Evolutionary conservation across 2,329 filamentous ascomycete genomes (phyloP), one percentile per base, ranked within the genome.

Genomic region (Talaromyces sp.): DNA sequence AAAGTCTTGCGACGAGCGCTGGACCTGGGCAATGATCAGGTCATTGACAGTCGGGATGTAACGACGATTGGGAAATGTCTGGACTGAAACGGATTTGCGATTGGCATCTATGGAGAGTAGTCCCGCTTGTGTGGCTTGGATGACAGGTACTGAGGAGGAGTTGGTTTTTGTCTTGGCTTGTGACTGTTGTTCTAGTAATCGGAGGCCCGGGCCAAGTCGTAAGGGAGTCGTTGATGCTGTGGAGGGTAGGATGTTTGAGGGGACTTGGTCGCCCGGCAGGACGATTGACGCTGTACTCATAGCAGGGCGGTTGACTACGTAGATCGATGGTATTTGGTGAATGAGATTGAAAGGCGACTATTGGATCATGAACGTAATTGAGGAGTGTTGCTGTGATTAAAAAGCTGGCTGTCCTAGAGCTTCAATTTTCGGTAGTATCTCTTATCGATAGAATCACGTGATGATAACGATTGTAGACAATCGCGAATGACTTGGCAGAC

Each of bases 11-110:
- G 88, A 85, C 63, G 88, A 89, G 76, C 89, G 90, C 73, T 91
- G 87, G 70, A 98, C 84, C 69, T 91, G 93, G 66, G 92, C 93
- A 74, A 99, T 91, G 69, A 98, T 89, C 57, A 96, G 87, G 77
- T 99, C 95, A 74, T 90, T 89, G n/a, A 85, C 81, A 19, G 87
- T 85, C 13, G 95, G 92, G 41, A 87, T 83, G 74, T 98, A 99
- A 87, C 95, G 73, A 61, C 74, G 73, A 64, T 77, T 73, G 8
- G 77, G 70, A 62, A 78, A 75, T 31, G 76, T 70, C 43, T 76
- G 72, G 31, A 80, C 70, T 11, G 73, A 72, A 19, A 73, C 73
- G 6, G 73, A 72, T 65, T 79, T 81, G 62, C 78, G 76, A 67
- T 79, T 79, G 58, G 69, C 68, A 62, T 82, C 78, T 41, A 75